Conservation (phyloP, 306 rosid species). For the Chamaecrista fasciculata region DNA sequence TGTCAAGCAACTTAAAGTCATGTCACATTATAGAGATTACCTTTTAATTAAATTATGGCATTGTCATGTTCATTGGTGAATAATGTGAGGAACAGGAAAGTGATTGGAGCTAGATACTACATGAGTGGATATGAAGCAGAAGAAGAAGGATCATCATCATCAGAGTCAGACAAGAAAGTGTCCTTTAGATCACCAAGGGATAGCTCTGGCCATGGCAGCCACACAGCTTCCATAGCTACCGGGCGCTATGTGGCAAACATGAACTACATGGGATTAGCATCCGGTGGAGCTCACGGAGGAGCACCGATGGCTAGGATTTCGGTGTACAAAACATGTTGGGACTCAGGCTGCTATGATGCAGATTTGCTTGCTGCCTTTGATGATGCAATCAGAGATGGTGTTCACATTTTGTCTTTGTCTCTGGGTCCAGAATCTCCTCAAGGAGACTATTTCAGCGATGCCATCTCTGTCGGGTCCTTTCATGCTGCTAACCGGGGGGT, state of each 20-base stretch:
- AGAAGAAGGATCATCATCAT: slow-evolving; percentile 49
- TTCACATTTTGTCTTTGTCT: slow-evolving; percentile 70
- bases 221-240: slow-evolving; percentile 74
- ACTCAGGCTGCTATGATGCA: slow-evolving; percentile 81
- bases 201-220: slow-evolving; percentile 87
- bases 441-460: slow-evolving; percentile 80
- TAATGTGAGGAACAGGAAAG: slow-evolving; percentile 49
- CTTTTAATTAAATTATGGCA: too few species aligned
- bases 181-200: slow-evolving; percentile 80
- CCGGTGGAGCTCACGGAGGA: slow-evolving; percentile 84
- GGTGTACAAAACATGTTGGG: slow-evolving; percentile 82
- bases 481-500: slow-evolving; percentile 74
- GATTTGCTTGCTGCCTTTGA: slow-evolving; percentile 81
- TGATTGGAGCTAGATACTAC: slow-evolving; percentile 85
- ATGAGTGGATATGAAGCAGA: slow-evolving; percentile 70
- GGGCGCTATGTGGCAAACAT: slow-evolving; percentile 74
- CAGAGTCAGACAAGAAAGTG: slow-evolving; percentile 36
- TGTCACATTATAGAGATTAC: too few species aligned
- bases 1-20: too few species aligned
- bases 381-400: slow-evolving; percentile 86
- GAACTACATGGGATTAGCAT: slow-evolving; percentile 69
- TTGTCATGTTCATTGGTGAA: slow-evolving; percentile 24
- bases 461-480: slow-evolving; percentile 81
- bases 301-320: slow-evolving; percentile 81
- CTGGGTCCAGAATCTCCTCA: slow-evolving; percentile 78